Conservation (phyloP, 2,329 filamentous ascomycete species). For the Ophiosphaerella narmari region DNA sequence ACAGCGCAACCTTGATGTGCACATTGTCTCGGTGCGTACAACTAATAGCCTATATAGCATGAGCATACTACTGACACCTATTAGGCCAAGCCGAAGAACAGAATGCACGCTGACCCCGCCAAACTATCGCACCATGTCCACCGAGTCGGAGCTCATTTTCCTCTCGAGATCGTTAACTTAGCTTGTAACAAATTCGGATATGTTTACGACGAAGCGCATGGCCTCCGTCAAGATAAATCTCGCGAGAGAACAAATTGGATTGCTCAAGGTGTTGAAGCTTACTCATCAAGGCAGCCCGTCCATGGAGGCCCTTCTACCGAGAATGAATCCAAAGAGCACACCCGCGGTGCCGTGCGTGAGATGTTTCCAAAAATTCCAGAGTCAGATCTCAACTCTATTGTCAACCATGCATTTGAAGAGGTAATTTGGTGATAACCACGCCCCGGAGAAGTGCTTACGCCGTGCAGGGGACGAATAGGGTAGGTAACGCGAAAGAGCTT, state of each 20-base stretch:
- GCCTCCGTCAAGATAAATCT: slow-evolving; percentile 27
- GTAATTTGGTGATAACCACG: slow-evolving; percentile 36
- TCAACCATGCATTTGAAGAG: slow-evolving; percentile 65
- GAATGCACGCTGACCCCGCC: slow-evolving; percentile 55
- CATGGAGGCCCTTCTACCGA: slow-evolving; percentile 32
- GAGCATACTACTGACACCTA: slow-evolving; percentile 9
- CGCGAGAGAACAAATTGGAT: slow-evolving; percentile 34
- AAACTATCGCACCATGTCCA: slow-evolving; percentile 64
- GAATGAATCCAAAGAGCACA: slow-evolving; percentile 59
- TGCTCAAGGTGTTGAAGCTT: slow-evolving; percentile 42
- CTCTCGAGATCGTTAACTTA: slow-evolving; percentile 61
- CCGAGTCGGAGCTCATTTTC: slow-evolving; percentile 67
- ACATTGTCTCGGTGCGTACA: slow-evolving; percentile 63
- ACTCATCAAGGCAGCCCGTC: slow-evolving; percentile 31
- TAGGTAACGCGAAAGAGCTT: slow-evolving; percentile 61
- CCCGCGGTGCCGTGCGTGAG: slow-evolving; percentile 63
- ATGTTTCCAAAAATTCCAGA: slow-evolving; percentile 67
- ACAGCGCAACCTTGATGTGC: slow-evolving; percentile 58
- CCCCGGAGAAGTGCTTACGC: slow-evolving; percentile 14
- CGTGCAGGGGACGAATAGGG: slow-evolving; percentile 57
- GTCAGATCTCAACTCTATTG: slow-evolving; percentile 61
- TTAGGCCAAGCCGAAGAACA: slow-evolving; percentile 52
- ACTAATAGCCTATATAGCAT: neutral
- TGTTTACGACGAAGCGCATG: slow-evolving; percentile 20
- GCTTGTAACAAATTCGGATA: slow-evolving; percentile 58